Evolutionary conservation across 2,329 filamentous ascomycete genomes (phyloP), one percentile per base, ranked within the genome.

Genomic region (Trichoderma sp.): DNA sequence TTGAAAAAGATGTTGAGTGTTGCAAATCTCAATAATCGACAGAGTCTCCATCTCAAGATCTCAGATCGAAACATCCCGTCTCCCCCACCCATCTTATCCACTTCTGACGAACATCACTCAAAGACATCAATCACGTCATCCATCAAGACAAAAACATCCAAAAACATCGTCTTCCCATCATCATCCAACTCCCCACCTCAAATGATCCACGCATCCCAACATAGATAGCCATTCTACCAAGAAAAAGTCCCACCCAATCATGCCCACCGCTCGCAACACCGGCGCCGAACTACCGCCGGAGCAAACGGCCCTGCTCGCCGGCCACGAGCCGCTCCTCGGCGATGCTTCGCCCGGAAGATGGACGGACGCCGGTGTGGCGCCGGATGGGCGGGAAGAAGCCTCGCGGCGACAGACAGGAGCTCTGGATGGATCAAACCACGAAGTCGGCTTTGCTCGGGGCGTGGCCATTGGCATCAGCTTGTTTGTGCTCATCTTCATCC

Each of bases 401-500:
- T 38, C 31, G 8, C 21, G 8, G 14, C 6, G 27, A n/a, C 16
- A 31, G 12, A 27, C 31, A 45, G 3, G 3, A n/a, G 50, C 50
- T 56, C 21, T 24, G 1, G 45, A 66, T 6, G 21, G 24, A 14
- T 6, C 68, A 8, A 73, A 53, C 6, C 68, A 73, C 16, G 21
- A 9, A 1, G 60, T 75, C 14, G 29, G 60, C 45, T 45, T 71
- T 6, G 24, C 68, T 24, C 68, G 62, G 4, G 50, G 68, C 31
- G 27, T 73, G 11, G 29, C 53, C 27, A 59, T 75, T 4, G 74
- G 35, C n/a, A 3, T 66, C 31, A 73, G 77, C 76, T 71, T 81
- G 14, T 81, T 80, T 75, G 69, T 81, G 31, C 79, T 81, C 75
- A 80, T 81, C 65, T 81, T 81, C 69, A 53, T 82, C 21, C n/a